Evolutionary conservation across 345 rosid species (phyloP), one percentile per base, ranked within the genome.

Genomic region (Isatis tinctoria): DNA sequence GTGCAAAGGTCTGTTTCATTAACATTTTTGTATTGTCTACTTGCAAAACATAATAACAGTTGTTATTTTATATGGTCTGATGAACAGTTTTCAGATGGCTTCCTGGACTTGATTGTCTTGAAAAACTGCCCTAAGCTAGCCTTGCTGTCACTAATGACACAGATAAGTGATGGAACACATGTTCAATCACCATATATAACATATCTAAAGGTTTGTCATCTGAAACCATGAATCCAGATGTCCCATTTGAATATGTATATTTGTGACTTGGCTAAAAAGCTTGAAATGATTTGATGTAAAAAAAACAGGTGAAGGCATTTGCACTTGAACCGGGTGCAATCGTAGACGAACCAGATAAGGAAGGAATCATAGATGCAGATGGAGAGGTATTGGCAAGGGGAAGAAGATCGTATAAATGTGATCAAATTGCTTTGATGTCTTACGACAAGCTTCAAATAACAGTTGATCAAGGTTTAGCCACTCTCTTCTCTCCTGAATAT

Each of bases 371-470:
- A 66, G 99, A 95, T 70, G 71, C 79, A 3, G 99, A 95, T 26
- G 99, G 99, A 3, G 99, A 95, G 76, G 97, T 92, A 12, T 57
- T 95, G 22, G 97, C 94, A 16, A 84, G 91, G 64, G 99, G 98
- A 40, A 89, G 10, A 52, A 24, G 83, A 67, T 52, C 91, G 4
- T 90, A 87, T 32, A 71, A 75, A 71, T 81, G 81, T 57, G 81
- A 80, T 22, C 82, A 78, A 65, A 82, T 82, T 67, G 51, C 86
- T 10, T 73, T 87, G 60, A 89, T 96, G 97, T 32, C 84, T 20
- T 96, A 92, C n/a, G 79, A 76, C 60, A 87, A 78, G 79, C 87
- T 90, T 70, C 83, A 80, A 37, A 76, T 96, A 59, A 84, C 83
- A 4, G 78, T 96, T 45, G 90, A 96, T 77, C 96, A 84, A 92